Conservation (phyloP, 768 basidiomycete genomes). For the Flagelloscypha sp. region DNA sequence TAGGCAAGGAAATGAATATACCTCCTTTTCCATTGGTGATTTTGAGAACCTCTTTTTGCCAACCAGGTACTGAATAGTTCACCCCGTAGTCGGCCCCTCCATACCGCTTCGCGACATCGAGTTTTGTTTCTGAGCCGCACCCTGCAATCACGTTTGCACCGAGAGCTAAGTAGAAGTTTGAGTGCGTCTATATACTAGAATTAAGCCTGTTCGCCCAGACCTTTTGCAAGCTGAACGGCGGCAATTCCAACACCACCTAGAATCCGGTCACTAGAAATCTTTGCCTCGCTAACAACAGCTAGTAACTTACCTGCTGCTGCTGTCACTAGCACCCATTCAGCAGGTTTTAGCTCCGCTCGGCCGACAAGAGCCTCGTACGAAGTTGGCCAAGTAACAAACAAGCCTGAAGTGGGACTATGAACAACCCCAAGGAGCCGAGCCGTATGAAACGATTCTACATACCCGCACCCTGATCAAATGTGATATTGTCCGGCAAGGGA, state of each 20-base stretch:
- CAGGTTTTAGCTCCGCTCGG: constrained; percentile 70
- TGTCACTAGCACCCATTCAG: constrained; percentile 26
- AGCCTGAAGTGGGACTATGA: constrained; percentile 35
- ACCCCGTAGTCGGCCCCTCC: constrained; percentile 82
- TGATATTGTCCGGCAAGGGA: constrained; percentile 66
- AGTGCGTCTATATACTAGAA: background rate
- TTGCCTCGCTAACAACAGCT: constrained; percentile 10
- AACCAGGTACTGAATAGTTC: constrained; percentile 68
- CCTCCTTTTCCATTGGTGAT: constrained; percentile 81
- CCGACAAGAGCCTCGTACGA: constrained; percentile 88
- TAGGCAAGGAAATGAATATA: constrained; percentile 15
- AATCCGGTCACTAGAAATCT: constrained; percentile 74
- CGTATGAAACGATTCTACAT: constrained; percentile 13
- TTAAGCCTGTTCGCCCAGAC: constrained; percentile 32
- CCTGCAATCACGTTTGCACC: constrained; percentile 95
- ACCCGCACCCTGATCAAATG: constrained; percentile 84
- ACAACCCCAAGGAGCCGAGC: background rate
- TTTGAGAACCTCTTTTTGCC: constrained; percentile 85
- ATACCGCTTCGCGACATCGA: constrained; percentile 63
- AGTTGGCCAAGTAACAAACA: constrained; percentile 88
- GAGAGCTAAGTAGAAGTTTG: constrained; percentile 40
- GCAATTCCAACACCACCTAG: constrained; percentile 91
- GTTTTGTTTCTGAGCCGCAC: constrained; percentile 70
- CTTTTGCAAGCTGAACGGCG: constrained; percentile 90
- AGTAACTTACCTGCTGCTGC: constrained; percentile 1